Evolutionary conservation across 2,329 filamentous ascomycete genomes (phyloP), one percentile per base, ranked within the genome.

Genomic region (Microdochium trichocladiopsis): DNA sequence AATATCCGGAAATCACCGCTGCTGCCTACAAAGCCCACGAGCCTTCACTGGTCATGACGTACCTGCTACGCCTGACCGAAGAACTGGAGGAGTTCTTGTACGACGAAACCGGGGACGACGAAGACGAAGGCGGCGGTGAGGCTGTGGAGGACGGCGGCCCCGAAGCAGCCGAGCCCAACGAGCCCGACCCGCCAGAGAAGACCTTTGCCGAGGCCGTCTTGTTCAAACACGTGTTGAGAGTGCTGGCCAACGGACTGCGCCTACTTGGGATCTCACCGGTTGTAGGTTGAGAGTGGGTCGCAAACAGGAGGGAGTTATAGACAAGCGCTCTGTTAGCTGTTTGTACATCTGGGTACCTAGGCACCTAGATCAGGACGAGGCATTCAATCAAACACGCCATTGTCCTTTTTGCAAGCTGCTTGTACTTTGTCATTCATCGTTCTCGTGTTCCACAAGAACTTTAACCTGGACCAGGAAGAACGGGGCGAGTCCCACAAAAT

Each of bases 1-100:
- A 80, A 54, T 87, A 80, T 75, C 83, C 83, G 0, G 83, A 87
- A 56, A 77, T 83, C n/a, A 77, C 84, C 53, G 58, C 78, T 55
- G 81, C 83, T 61, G 83, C 83, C 4, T 69, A 77, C 63, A 84
- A 82, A 71, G 84, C 82, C 2, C 76, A 81, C 50, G 83, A 87
- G 63, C 83, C 83, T 0, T 75, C 82, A 21, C 84, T 82, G 0
- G 74, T 86, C 49, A 69, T 86, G 48, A 82, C 78, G 14, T 86
- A 86, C 63, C 72, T 87, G 47, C 56, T 54, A 14, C 53, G 51
- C 12, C 51, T 61, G 23, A 31, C 21, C 10, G 51, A 53, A 8
- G 51, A 49, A 14, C 18, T 50, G 4, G 25, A 43, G 2, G 2
- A 22, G 3, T 31, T 43, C 31, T 23, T 52, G 3, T 47, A 50